phyloP scores from a whole-genome alignment of 495 filamentous ascomycete species.

The Letharia columbiana region DNA sequence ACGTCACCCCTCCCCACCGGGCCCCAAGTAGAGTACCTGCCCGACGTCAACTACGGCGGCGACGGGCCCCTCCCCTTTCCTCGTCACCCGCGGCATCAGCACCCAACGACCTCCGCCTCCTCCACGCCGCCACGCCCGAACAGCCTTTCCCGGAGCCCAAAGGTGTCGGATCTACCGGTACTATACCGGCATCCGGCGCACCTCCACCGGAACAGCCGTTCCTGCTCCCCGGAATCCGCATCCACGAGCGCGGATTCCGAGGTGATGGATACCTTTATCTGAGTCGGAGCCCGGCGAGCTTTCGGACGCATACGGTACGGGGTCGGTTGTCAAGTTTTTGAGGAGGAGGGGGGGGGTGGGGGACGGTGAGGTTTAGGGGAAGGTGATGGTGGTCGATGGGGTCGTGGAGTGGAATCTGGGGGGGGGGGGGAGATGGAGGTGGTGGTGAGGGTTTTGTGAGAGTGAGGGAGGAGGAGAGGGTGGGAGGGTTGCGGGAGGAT shows the following conservation, averaged over 20 bases:
- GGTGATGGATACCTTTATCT: slow-evolving; percentile 52
- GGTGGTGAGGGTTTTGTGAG: slow-evolving; percentile 38
- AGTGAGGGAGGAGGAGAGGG: slow-evolving; percentile 45
- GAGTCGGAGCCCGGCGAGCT: slow-evolving; percentile 35
- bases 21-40: neutral
- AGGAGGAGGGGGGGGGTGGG: slow-evolving; percentile 13
- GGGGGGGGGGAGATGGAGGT: slow-evolving; percentile 46
- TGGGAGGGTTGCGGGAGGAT: slow-evolving; percentile 37
- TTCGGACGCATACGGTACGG: slow-evolving; percentile 39
- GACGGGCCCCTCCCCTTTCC: neutral
- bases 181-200: neutral
- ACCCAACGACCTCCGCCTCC: neutral
- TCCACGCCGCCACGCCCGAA: neutral
- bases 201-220: neutral
- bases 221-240: neutral
- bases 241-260: slow-evolving; percentile 47
- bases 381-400: slow-evolving; percentile 48
- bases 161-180: neutral
- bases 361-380: slow-evolving; percentile 33
- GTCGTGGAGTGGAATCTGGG: slow-evolving; percentile 51
- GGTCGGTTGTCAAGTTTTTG: slow-evolving; percentile 48
- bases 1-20: neutral
- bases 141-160: neutral
- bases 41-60: neutral
- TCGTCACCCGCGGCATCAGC: neutral